Conservation (phyloP, 495 filamentous ascomycete species). For the Lasiosphaeria ovina region DNA sequence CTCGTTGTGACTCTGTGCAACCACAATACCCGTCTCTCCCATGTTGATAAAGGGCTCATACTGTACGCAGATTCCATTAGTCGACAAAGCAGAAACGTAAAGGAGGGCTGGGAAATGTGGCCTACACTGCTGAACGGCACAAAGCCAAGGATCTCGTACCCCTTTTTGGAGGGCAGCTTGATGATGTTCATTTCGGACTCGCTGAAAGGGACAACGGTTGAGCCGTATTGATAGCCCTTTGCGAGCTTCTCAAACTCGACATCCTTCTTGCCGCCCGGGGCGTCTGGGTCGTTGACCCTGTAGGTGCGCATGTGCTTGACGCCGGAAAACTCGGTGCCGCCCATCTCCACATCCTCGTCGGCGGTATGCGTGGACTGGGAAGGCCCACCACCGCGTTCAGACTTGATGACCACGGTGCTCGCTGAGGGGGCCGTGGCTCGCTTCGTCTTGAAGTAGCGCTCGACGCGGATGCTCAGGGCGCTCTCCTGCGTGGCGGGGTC, state of each 20-base stretch:
- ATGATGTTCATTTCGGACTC: slow-evolving; percentile 80
- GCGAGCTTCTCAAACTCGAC: slow-evolving; percentile 81
- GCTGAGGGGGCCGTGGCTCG: slow-evolving; percentile 70
- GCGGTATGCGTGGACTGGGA: slow-evolving; percentile 49
- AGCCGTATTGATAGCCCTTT: slow-evolving; percentile 91
- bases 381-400: slow-evolving; percentile 36
- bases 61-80: slow-evolving; percentile 40
- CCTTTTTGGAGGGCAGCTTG: slow-evolving; percentile 70
- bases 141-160: slow-evolving; percentile 84
- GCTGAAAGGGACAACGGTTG: slow-evolving; percentile 85
- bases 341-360: slow-evolving; percentile 44
- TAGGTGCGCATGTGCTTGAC: slow-evolving; percentile 77
- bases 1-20: slow-evolving; percentile 69
- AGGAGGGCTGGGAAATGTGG: not conserved
- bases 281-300: slow-evolving; percentile 69
- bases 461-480: slow-evolving; percentile 79
- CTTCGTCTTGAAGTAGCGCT: slow-evolving; percentile 83
- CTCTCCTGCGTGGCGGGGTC: slow-evolving; percentile 71
- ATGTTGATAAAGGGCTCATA: slow-evolving; percentile 85
- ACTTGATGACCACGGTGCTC: slow-evolving; percentile 65
- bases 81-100: not conserved
- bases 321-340: slow-evolving; percentile 51
- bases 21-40: slow-evolving; percentile 70
- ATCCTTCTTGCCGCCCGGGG: slow-evolving; percentile 77
- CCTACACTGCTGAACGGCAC: slow-evolving; percentile 68